Percentiles rank a stretch among this genome's conserved stretches.
Evolutionary conservation across 768 basidiomycete genomes (phyloP).

Genomic region (Naganishia onofrii): DNA sequence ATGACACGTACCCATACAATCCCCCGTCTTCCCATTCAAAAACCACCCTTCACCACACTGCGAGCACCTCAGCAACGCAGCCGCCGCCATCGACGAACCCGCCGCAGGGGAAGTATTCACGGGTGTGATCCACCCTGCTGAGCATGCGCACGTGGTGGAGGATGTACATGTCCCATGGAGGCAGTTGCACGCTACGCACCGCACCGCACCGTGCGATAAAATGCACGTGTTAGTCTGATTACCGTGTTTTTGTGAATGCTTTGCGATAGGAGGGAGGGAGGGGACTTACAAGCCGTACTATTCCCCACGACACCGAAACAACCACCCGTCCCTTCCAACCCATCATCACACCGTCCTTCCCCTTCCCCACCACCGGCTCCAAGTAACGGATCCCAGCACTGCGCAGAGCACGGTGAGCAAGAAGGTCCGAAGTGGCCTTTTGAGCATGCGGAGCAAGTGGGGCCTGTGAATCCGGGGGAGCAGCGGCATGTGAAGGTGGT

Average conservation of each 20-base stretch:
- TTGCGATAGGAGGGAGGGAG: no score
- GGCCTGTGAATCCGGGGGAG: slow-evolving; percentile 43
- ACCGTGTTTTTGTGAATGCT: no score
- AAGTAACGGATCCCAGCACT: slow-evolving; percentile 15
- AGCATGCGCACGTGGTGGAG: slow-evolving; percentile 37
- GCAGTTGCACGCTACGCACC: slow-evolving; percentile 44
- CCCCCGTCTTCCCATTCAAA: slow-evolving; percentile 28
- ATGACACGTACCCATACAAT: slow-evolving; percentile 40
- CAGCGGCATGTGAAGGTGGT: slow-evolving; percentile 36
- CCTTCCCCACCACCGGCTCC: no score
- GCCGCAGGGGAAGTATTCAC: not conserved
- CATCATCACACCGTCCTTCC: slow-evolving; percentile 40
- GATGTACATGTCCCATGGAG: slow-evolving; percentile 43
- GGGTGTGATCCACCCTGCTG: slow-evolving; percentile 44
- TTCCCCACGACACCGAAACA: slow-evolving; percentile 41
- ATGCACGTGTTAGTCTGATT: no score
- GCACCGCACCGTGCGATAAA: no score
- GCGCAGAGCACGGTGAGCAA: slow-evolving; percentile 36
- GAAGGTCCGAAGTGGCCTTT: slow-evolving; percentile 38
- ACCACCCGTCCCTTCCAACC: slow-evolving; percentile 40
- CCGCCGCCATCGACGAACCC: no score
- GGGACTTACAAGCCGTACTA: slow-evolving; percentile 33
- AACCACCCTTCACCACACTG: slow-evolving; percentile 43
- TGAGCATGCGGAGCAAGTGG: slow-evolving; percentile 40
- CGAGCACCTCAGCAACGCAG: slow-evolving; percentile 35